Conservation (phyloP, 306 rosid genomes). For the Cotoneaster glaucophyllus region DNA sequence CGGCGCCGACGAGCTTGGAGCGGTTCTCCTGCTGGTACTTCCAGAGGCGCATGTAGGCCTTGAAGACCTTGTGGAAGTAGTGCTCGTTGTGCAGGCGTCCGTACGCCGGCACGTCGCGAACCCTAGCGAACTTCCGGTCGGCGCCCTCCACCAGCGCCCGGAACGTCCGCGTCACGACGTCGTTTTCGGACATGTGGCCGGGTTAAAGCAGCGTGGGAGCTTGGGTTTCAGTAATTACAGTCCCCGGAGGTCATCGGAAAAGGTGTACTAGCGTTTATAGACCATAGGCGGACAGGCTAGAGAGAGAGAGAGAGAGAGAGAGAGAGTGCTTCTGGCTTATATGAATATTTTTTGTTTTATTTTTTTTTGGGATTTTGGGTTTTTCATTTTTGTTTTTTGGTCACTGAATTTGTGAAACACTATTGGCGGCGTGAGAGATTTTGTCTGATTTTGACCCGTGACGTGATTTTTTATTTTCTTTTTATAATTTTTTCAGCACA, state of each 20-base stretch:
- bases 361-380: neutral
- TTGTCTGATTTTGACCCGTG: neutral
- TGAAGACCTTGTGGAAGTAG: constrained; percentile 85
- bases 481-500: neutral
- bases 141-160: constrained; percentile 88
- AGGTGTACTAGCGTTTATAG: neutral
- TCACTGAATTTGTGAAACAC: neutral
- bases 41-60: constrained; percentile 84
- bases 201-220: neutral
- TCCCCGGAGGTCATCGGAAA: constrained; percentile 57
- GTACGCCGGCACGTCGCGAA: constrained; percentile 83
- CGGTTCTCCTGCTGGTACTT: constrained; percentile 89
- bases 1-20: constrained; percentile 57
- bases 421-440: constrained; percentile 6
- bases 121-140: constrained; percentile 87
- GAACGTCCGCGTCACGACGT: constrained; percentile 46
- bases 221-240: constrained; percentile 17
- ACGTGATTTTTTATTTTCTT: neutral
- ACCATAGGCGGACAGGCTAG: neutral
- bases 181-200: constrained; percentile 52
- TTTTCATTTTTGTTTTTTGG: neutral
- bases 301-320: constrained; percentile 10
- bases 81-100: constrained; percentile 60
- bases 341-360: neutral
- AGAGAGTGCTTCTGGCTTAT: neutral